Conservation (phyloP, 192 early-diverging fungal species). For the Pilobolus umbonatus region DNA sequence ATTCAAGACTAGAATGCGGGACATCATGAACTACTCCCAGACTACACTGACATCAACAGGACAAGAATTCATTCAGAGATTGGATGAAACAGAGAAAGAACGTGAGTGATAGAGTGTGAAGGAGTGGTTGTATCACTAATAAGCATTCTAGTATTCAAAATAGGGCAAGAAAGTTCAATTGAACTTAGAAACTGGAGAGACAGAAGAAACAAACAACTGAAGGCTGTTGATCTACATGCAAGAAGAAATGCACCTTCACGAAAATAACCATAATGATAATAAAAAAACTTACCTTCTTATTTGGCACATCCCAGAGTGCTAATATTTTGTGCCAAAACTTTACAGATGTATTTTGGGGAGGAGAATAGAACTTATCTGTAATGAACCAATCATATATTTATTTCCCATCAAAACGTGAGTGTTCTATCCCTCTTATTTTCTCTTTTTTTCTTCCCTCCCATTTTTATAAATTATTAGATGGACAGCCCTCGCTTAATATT, state of each 20-base stretch:
- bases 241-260: no score
- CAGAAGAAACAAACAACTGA: not conserved
- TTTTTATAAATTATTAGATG: not conserved
- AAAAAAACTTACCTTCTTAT: not conserved
- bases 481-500: slow-evolving; percentile 14
- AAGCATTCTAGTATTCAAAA: slow-evolving; percentile 11
- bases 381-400: no score
- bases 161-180: slow-evolving; percentile 16
- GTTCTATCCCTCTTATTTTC: not conserved
- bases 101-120: slow-evolving; percentile 18
- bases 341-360: no score
- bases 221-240: slow-evolving; percentile 4
- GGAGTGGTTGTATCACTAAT: no score
- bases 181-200: slow-evolving; percentile 13
- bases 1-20: slow-evolving; percentile 35
- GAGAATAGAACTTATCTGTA: no score
- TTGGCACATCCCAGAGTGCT: no score
- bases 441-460: slow-evolving; percentile 7
- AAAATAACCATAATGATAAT: not conserved
- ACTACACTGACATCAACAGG: slow-evolving; percentile 29
- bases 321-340: no score
- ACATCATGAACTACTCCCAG: slow-evolving; percentile 46
- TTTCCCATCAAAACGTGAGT: no score
- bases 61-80: slow-evolving; percentile 36
- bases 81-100: slow-evolving; percentile 51